phyloP scores from a whole-genome alignment of 2,329 filamentous ascomycete species.

The Macroventuria anomochaeta region DNA sequence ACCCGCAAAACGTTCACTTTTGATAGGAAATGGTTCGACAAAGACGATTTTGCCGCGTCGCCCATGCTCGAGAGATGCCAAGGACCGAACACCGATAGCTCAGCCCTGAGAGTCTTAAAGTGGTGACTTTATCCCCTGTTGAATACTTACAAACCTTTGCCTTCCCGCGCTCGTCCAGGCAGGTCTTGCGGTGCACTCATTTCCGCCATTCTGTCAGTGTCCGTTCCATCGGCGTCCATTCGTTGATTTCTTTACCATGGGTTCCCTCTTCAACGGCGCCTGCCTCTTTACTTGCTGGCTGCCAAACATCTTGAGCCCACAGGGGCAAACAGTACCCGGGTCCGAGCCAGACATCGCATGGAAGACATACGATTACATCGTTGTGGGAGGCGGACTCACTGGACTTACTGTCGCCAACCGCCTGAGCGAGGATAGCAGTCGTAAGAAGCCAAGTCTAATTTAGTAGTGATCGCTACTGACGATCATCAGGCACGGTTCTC shows the following conservation, averaged over 20 bases:
- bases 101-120: not conserved
- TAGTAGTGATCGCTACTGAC: not conserved
- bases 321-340: not conserved
- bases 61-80: not conserved
- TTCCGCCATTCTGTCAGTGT: not conserved
- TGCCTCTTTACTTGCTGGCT: constrained; percentile 28
- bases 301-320: constrained; percentile 12
- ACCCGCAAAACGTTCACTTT: constrained; percentile 6
- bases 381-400: constrained; percentile 41
- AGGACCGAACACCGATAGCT: constrained; percentile 3
- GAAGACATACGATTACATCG: constrained; percentile 40
- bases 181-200: constrained; percentile 10
- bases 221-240: not conserved
- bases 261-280: constrained; percentile 16
- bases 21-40: not conserved
- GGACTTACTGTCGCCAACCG: constrained; percentile 42
- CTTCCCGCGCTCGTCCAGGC: not conserved
- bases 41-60: not conserved
- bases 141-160: constrained; percentile 6
- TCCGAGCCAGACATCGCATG: constrained; percentile 22
- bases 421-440: constrained; percentile 34
- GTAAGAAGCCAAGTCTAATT: constrained; percentile 11
- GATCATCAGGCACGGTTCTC: constrained; percentile 31
- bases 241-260: constrained; percentile 15
- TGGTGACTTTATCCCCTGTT: not conserved